phyloP scores from a whole-genome alignment of 2,329 filamentous ascomycete genomes.

The Ceratocystis ficicola region DNA sequence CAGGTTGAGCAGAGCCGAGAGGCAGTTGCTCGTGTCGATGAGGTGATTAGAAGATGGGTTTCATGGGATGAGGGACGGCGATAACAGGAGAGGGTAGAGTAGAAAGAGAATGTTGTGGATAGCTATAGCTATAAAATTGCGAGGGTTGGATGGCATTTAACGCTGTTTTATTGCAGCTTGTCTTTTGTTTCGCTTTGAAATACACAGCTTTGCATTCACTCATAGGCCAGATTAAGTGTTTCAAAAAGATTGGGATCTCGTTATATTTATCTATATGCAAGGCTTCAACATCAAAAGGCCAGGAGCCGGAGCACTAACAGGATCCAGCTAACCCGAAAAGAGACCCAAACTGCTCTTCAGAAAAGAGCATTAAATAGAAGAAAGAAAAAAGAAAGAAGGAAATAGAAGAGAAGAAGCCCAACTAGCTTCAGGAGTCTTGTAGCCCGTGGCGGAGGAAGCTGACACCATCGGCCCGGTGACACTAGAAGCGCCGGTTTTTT shows the following conservation, averaged over 20 bases:
- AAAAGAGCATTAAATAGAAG: constrained; percentile 1
- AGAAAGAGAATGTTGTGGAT: not conserved
- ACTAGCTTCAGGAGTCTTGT: not conserved
- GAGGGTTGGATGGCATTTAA: too few relatives aligned
- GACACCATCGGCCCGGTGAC: not conserved
- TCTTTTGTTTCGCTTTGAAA: too few relatives aligned
- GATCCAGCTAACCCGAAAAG: not conserved
- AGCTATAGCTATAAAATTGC: too few relatives aligned
- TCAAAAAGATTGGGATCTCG: not conserved
- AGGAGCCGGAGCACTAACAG: not conserved
- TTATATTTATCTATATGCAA: constrained; percentile 9
- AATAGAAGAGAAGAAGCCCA: constrained; percentile 5
- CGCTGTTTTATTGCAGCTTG: too few relatives aligned
- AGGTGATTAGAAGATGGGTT: constrained; percentile 73
- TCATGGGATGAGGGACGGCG: constrained; percentile 55
- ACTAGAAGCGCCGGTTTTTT: not conserved
- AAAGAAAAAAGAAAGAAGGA: not conserved
- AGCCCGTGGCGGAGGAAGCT: not conserved
- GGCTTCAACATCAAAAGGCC: not conserved
- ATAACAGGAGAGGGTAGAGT: not conserved
- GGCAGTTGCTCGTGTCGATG: constrained; percentile 53
- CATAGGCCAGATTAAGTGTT: too few relatives aligned
- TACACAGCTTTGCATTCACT: too few relatives aligned
- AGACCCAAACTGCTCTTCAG: not conserved
- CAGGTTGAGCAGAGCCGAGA: constrained; percentile 65